Conservation (phyloP, 139 green algal species). For the Micromonas commoda region DNA sequence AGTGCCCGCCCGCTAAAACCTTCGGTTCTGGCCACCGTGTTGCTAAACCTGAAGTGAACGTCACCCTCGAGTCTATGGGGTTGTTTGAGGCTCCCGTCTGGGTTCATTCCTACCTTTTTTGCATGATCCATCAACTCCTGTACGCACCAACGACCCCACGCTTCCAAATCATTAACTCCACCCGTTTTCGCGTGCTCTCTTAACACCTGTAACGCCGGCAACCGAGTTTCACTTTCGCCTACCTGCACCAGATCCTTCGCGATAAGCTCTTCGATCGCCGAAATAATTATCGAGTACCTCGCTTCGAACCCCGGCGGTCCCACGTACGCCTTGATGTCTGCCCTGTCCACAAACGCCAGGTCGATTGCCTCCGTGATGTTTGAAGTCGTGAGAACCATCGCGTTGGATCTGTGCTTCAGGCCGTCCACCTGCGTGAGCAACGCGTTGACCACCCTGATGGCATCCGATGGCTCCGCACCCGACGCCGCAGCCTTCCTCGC, state of each 20-base stretch:
- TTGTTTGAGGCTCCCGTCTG: too few species aligned
- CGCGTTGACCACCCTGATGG: conserved; percentile 86
- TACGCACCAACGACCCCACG: too few species aligned
- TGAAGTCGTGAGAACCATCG: conserved; percentile 67
- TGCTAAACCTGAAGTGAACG: too few species aligned
- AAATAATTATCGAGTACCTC: neutral
- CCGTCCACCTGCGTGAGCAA: conserved; percentile 91
- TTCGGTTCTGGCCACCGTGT: neutral
- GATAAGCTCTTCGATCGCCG: neutral
- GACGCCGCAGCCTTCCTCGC: conserved; percentile 63
- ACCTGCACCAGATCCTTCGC: neutral
- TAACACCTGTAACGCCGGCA: too few species aligned
- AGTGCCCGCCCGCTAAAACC: neutral
- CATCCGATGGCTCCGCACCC: conserved; percentile 79
- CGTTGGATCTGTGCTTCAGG: conserved; percentile 75
- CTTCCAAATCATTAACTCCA: too few species aligned
- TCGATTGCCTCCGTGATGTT: conserved; percentile 80
- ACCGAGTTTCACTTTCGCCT: too few species aligned
- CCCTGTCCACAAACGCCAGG: conserved; percentile 91
- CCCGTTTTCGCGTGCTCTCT: too few species aligned
- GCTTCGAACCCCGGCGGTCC: neutral
- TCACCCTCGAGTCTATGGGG: too few species aligned
- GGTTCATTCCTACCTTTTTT: too few species aligned
- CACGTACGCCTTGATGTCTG: conserved; percentile 80
- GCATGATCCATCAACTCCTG: too few species aligned